Percentiles rank a stretch among this genome's conserved stretches.
Evolutionary conservation across 2,329 filamentous ascomycete genomes (phyloP).

Genomic region (Aspergillus sergii): DNA sequence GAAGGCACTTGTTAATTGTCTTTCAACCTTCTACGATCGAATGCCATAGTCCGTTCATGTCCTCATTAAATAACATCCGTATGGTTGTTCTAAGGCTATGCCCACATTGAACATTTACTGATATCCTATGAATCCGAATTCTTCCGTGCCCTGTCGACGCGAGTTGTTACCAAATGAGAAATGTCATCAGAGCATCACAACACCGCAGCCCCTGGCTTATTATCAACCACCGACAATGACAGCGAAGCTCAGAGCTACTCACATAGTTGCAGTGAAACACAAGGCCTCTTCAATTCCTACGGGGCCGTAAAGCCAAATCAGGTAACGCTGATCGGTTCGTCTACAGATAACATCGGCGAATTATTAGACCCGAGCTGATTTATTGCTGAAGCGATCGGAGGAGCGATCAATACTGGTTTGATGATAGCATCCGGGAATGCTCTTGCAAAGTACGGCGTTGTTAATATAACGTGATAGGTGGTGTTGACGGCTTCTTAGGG

Average conservation of each 20-base stretch:
- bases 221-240: background rate
- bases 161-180: background rate
- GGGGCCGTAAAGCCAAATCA: conserved; percentile 8
- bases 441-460: conserved; percentile 35
- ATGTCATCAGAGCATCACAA: background rate
- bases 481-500: conserved; percentile 24
- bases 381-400: conserved; percentile 38
- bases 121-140: background rate
- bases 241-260: background rate
- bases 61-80: background rate
- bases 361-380: conserved; percentile 5
- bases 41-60: background rate
- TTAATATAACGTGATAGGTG: background rate
- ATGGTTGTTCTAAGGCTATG: background rate
- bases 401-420: conserved; percentile 47
- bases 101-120: background rate
- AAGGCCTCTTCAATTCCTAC: conserved; percentile 1
- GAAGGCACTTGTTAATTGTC: background rate
- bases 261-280: background rate
- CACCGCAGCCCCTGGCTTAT: background rate
- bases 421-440: conserved; percentile 45
- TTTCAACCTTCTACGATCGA: background rate
- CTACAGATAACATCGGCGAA: conserved; percentile 12
- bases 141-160: background rate
- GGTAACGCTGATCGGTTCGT: conserved; percentile 16